Conservation (phyloP, 768 basidiomycete species). For the Rhizopogon vulgaris region DNA sequence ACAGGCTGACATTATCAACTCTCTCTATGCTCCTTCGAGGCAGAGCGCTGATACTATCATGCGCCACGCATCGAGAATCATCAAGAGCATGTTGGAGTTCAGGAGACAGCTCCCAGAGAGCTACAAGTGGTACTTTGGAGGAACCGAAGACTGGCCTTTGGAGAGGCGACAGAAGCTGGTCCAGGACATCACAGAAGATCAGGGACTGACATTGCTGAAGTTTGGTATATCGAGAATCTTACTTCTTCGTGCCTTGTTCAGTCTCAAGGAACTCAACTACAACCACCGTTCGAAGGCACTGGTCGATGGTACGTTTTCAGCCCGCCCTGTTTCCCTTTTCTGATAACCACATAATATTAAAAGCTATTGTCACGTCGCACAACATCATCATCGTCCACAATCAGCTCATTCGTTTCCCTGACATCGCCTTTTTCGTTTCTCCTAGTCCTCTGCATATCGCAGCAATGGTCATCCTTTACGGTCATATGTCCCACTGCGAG, state of each 20-base stretch:
- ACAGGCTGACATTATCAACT: slow-evolving; percentile 86
- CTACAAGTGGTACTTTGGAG: slow-evolving; percentile 73
- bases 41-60: slow-evolving; percentile 66
- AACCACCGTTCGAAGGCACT: slow-evolving; percentile 63
- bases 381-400: slow-evolving; percentile 84
- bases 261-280: slow-evolving; percentile 65
- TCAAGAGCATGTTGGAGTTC: slow-evolving; percentile 71
- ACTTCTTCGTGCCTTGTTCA: slow-evolving; percentile 73
- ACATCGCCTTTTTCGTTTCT: slow-evolving; percentile 84
- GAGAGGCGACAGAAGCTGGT: slow-evolving; percentile 64
- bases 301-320: slow-evolving; percentile 55
- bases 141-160: slow-evolving; percentile 66
- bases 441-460: slow-evolving; percentile 86
- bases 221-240: slow-evolving; percentile 77
- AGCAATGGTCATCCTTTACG: slow-evolving; percentile 87
- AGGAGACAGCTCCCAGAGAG: slow-evolving; percentile 60
- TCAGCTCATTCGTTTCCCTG: slow-evolving; percentile 77
- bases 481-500: slow-evolving; percentile 76
- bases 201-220: slow-evolving; percentile 78
- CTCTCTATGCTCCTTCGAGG: slow-evolving; percentile 71
- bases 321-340: neutral
- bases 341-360: slow-evolving; percentile 4
- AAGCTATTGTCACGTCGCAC: slow-evolving; percentile 82
- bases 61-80: slow-evolving; percentile 73
- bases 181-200: slow-evolving; percentile 70